Percentiles rank a stretch among this genome's conserved stretches.
phyloP scores from a whole-genome alignment of 768 basidiomycete genomes.

The Sarcodon aspratus region DNA sequence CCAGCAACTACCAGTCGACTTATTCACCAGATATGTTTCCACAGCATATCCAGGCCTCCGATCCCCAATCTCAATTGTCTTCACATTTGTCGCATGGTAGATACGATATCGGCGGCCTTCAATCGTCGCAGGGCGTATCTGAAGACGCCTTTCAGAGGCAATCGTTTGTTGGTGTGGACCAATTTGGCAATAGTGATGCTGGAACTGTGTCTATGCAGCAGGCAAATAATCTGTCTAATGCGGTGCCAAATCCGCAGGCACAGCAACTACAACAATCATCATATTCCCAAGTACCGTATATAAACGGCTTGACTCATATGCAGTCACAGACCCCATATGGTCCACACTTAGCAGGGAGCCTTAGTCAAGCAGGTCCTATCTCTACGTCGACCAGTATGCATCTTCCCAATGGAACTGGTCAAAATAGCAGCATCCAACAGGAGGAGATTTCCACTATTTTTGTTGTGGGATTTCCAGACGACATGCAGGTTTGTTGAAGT shows the following conservation, averaged over 20 bases:
- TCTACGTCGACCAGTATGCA: conserved; percentile 9
- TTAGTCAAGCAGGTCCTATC: conserved; percentile 9
- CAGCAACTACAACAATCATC: conserved; percentile 15
- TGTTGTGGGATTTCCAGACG: conserved; percentile 97
- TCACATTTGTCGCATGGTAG: conserved; percentile 18
- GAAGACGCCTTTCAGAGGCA: neutral
- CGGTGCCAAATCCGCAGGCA: conserved; percentile 20
- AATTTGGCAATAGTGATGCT: neutral
- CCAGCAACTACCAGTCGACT: conserved; percentile 16
- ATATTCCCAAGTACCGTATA: conserved; percentile 20
- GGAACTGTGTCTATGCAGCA: conserved; percentile 5
- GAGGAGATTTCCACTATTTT: conserved; percentile 97
- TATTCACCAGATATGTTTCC: conserved; percentile 15
- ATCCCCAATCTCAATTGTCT: conserved; percentile 10
- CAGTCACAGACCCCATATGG: conserved; percentile 73
- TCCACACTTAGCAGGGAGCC: conserved; percentile 42
- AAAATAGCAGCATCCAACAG: conserved; percentile 17
- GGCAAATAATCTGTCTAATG: conserved; percentile 7
- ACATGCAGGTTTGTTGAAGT: conserved; percentile 71
- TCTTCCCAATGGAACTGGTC: conserved; percentile 18
- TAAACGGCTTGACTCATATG: conserved; percentile 32
- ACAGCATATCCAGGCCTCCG: conserved; percentile 13
- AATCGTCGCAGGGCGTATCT: conserved; percentile 5
- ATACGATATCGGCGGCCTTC: conserved; percentile 16
- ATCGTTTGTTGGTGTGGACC: neutral